Evolutionary conservation across 441 rosid species (phyloP).

Genomic region (Heliophila coronopifolia): DNA sequence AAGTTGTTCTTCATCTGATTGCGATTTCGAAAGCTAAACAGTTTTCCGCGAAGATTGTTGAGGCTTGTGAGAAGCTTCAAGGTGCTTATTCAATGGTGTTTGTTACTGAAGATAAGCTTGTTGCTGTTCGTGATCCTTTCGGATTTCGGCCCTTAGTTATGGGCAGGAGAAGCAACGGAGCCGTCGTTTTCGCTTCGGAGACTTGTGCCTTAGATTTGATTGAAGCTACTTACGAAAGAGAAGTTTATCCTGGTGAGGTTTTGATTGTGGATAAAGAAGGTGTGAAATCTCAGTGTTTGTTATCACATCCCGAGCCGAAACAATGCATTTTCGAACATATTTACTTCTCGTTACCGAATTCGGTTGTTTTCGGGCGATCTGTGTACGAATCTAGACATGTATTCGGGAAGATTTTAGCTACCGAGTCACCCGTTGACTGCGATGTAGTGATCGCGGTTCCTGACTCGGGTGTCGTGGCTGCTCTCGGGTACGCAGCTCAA

Average conservation of each 20-base stretch:
- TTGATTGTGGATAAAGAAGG: constrained; percentile 71
- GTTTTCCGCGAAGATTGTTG: constrained; percentile 68
- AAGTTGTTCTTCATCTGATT: constrained; percentile 83
- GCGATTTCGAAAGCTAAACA: constrained; percentile 79
- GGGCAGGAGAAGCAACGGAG: constrained; percentile 86
- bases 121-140: constrained; percentile 76
- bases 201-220: constrained; percentile 90
- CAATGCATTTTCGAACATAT: constrained; percentile 88
- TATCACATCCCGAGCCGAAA: constrained; percentile 63
- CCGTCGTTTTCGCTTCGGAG: constrained; percentile 79
- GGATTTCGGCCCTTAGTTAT: constrained; percentile 86
- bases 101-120: constrained; percentile 74
- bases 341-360: constrained; percentile 71
- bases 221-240: constrained; percentile 80
- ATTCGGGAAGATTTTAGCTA: constrained; percentile 70
- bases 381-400: constrained; percentile 58
- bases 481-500: constrained; percentile 76
- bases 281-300: constrained; percentile 57
- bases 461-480: constrained; percentile 92
- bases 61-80: constrained; percentile 69
- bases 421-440: constrained; percentile 62
- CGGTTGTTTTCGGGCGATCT: constrained; percentile 66
- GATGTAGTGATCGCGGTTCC: constrained; percentile 95
- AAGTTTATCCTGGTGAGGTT: constrained; percentile 80
- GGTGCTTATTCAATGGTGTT: constrained; percentile 94